Evolutionary conservation across 306 rosid species (phyloP), one percentile per base, ranked within the genome.

Genomic region (Elaeagnus macrophylla): DNA sequence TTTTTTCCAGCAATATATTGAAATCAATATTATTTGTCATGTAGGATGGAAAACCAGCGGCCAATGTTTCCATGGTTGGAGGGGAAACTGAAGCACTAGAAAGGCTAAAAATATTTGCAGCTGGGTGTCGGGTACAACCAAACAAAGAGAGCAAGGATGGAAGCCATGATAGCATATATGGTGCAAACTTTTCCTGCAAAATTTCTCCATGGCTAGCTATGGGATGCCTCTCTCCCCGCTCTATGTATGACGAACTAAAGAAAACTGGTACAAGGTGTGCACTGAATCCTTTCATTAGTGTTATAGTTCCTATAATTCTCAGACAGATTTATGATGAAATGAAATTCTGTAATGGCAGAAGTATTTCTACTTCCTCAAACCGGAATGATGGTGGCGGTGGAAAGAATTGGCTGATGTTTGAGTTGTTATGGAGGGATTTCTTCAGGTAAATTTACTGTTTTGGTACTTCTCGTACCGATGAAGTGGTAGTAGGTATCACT

Each of bases 351-450:
- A 51, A 17, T 62, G 58, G 37, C 56, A 76, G 86, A 66, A 46
- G 79, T 13, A 58, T 83, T 51, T 82, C 85, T 60, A 79, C 78
- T 53, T 84, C 87, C 32, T 69, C 81, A 45, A 77, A 55, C 63
- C 57, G 40, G 67, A 77, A 78, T 47, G 73, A 73, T 49, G 80
- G 93, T 57, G 89, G 81, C 64, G 63, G 56, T 9, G 96, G 99
- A 72, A 65, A 77, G 60, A 81, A 82, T 71, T 87, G 96, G 99
- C 72, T 91, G 80, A 77, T 82, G 93, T 82, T 68, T 72, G 96
- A 91, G 78, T 79, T 91, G 64, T 60, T 87, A 56, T 87, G 96
- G 96, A 84, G 99, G 94, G 99, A 91, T 71, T 91, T 91, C 89
- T 91, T 91, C 74, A 87, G 99, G 99, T 91, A 80, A 67, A 61